Evolutionary conservation across 768 basidiomycete species (phyloP), one percentile per base, ranked within the genome.

Genomic region (Pleurotus cornucopiae): DNA sequence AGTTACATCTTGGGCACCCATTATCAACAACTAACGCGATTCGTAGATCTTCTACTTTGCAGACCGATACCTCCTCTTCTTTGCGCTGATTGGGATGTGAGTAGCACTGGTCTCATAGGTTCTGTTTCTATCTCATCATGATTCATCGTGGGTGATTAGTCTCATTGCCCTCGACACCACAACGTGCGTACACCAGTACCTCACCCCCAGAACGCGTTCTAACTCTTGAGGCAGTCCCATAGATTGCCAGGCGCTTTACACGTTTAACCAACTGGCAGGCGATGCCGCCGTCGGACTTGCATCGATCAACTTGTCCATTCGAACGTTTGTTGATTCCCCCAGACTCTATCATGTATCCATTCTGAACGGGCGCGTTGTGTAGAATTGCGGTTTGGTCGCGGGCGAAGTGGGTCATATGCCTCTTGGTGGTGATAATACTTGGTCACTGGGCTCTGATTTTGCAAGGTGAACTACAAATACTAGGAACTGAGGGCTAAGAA

Each of bases 361-460:
- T 34, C 30, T 34, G 30, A 34, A 34, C 30, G 30, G 9, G 3
- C 11, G 30, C 12, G 20, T 11, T 18, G 16, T 14, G 13, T 16
- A 60, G 60, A 7, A 81, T 88, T 68, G 87, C 86, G 9, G 78
- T 88, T 21, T 88, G 85, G 85, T 78, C 77, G 4, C 78, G 83
- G 49, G 79, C 78, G 47, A 71, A 72, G 58, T 82, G 75, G 61
- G 72, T 88, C 58, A 69, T 85, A 30, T 67, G 71, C 5, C 57
- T 74, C 5, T 69, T 89, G 11, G 64, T 82, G 6, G 14, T 81
- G 25, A 62, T 88, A 46, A 82, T 84, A 40, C 70, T 87, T 9
- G 86, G 86, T 1, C 86, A 87, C 59, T 88, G 86, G 86, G 82
- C 83, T 0, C 67, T 88, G 45, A 81, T 88, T 57, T 69, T 88